Base-by-base conservation (phyloP, 2,329 filamentous ascomycete genomes). In the Diaporthe sp. region DNA sequence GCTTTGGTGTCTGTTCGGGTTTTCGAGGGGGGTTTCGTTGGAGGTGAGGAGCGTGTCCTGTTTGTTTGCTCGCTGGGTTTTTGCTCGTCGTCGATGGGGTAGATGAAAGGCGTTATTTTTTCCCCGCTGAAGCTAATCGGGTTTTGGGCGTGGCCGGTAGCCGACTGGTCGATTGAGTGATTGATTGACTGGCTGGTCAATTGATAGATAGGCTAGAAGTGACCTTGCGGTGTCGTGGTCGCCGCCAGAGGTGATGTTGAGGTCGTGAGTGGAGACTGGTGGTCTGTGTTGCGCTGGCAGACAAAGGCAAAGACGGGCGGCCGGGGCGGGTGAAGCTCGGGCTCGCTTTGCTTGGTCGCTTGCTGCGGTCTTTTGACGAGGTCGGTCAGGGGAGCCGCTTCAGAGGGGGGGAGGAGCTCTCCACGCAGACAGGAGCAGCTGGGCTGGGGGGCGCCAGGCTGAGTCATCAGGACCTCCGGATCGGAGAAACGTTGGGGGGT, bases 211-310 rank as follows among this genome's bases (percentile, higher is more conserved):
- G 22, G 25, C 25, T n/a, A 34, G 17, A 51, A 53, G 46, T 28
- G 68, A n/a, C 31, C 25, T 70, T 39, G 25, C n/a, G 49, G 37
- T 28, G 49, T 60, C 34, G 44, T 62, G 62, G 71, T 60, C n/a
- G 68, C 57, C 31, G 61, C 17, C 10, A 58, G 44, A 61, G 39
- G 58, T 55, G 60, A 8, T 44, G 60, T 61, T 55, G 74, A 71
- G 58, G 44, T 75, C 60, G 57, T 67, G 73, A 76, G 75, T 76
- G 75, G 75, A 75, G 75, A 76, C 25, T 46, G 53, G 61, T 68
- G 44, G 51, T 67, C 67, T 51, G 58, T 71, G 75, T 70, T 62
- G 31, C 62, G 57, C 5, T 72, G 42, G 68, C 49, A 75, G 31
- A 51, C 70, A 57, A 53, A 75, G 61, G n/a, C 62, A 34, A 49